Evolutionary conservation across 1,139 yeast species (phyloP).

Genomic region (Geotrichum histeridarum): DNA sequence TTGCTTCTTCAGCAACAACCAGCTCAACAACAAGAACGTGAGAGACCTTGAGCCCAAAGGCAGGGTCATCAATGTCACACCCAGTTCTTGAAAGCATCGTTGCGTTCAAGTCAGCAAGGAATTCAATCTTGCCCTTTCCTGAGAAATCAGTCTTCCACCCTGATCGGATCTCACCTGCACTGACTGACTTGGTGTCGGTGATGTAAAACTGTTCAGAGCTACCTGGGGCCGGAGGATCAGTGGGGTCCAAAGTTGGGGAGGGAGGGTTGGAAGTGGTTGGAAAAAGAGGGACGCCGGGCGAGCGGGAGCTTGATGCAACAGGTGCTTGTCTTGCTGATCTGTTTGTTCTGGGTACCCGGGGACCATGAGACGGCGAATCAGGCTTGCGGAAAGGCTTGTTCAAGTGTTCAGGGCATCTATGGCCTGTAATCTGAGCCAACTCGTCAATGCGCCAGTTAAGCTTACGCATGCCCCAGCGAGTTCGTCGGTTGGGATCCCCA

Average conservation of each 20-base stretch:
- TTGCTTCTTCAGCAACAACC: conserved; percentile 85
- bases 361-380: neutral
- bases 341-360: neutral
- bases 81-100: conserved; percentile 47
- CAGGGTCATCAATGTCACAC: conserved; percentile 80
- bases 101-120: conserved; percentile 51
- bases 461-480: conserved; percentile 92
- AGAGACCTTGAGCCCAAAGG: conserved; percentile 65
- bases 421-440: conserved; percentile 54
- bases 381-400: conserved; percentile 3
- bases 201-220: conserved; percentile 42
- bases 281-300: neutral
- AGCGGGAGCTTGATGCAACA: neutral
- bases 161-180: conserved; percentile 71
- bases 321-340: neutral
- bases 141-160: conserved; percentile 95
- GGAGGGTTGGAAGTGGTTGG: conserved; percentile 23
- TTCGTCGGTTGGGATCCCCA: conserved; percentile 37
- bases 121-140: conserved; percentile 68
- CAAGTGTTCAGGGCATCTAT: conserved; percentile 23
- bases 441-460: conserved; percentile 87
- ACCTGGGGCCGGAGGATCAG: conserved; percentile 24
- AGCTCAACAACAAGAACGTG: conserved; percentile 79
- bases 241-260: conserved; percentile 18
- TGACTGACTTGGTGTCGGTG: conserved; percentile 68